Percentiles rank a stretch among this genome's conserved stretches.
These are phyloP conservation scores for Orbilia javanica DNA, from an alignment of 2,329 filamentous ascomycete genomes.

Conservation along the genomic window DNA sequence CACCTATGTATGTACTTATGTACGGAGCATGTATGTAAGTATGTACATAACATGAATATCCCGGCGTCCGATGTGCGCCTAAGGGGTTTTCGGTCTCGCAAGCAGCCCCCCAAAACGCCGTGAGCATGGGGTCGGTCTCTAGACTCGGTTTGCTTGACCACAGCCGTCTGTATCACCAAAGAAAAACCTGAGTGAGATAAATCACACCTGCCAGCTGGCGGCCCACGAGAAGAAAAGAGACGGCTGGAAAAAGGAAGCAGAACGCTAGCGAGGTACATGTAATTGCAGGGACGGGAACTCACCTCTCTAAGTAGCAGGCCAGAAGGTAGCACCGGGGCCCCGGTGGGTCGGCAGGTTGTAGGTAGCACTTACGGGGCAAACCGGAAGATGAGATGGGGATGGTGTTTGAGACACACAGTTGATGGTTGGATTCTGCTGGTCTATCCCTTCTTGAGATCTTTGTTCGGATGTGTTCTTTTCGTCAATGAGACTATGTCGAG, in stretches of 20 bases:
- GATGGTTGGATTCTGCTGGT: background rate
- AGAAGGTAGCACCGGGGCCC: constrained; percentile 49
- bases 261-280: constrained; percentile 19
- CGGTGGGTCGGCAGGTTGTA: constrained; percentile 12
- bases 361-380: background rate
- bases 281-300: constrained; percentile 53
- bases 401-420: constrained; percentile 1
- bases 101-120: constrained; percentile 53
- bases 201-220: constrained; percentile 46
- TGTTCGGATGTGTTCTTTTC: background rate
- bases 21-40: background rate
- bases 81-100: constrained; percentile 37
- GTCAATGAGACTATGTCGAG: background rate
- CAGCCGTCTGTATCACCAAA: constrained; percentile 40
- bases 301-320: constrained; percentile 42
- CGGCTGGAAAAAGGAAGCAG: constrained; percentile 55
- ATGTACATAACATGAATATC: constrained; percentile 37
- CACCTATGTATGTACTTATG: constrained; percentile 23
- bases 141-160: constrained; percentile 26
- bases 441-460: background rate
- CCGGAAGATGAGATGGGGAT: constrained; percentile 22
- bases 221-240: constrained; percentile 35
- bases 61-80: constrained; percentile 50
- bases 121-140: constrained; percentile 44
- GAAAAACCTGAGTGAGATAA: constrained; percentile 26